Evolutionary conservation across 495 filamentous ascomycete genomes (phyloP).

Genomic region (Aspergillus carlsbadensis): DNA sequence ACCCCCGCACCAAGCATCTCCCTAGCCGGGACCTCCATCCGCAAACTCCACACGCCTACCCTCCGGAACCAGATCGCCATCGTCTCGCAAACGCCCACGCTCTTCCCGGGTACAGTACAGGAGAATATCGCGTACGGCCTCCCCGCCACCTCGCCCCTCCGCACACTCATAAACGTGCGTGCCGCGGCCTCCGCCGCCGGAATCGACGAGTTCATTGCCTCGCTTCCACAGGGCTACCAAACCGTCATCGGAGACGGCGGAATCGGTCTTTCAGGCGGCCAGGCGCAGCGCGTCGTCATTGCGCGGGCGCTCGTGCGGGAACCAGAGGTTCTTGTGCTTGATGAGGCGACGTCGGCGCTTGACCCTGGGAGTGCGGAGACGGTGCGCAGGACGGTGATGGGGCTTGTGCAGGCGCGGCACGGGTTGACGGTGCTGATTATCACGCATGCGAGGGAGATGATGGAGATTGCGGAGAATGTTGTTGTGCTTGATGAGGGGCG

Average conservation of each 20-base stretch:
- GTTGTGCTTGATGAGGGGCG: conserved; percentile 67
- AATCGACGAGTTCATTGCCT: conserved; percentile 76
- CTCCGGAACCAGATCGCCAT: conserved; percentile 70
- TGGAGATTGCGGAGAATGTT: conserved; percentile 69
- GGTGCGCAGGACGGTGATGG: conserved; percentile 62
- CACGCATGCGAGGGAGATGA: conserved; percentile 81
- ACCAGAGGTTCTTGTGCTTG: conserved; percentile 73
- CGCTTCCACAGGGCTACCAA: conserved; percentile 70
- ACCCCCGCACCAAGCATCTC: conserved; percentile 40
- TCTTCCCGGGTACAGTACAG: conserved; percentile 71
- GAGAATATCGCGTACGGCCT: conserved; percentile 85
- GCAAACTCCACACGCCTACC: conserved; percentile 54
- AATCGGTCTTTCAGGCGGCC: conserved; percentile 73
- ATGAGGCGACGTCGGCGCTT: conserved; percentile 83
- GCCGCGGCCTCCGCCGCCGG: conserved; percentile 65
- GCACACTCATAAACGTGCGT: conserved; percentile 40
- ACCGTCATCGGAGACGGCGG: conserved; percentile 80
- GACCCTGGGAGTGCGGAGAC: conserved; percentile 68
- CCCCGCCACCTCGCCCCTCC: conserved; percentile 35
- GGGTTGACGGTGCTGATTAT: conserved; percentile 62
- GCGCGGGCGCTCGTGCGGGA: conserved; percentile 72
- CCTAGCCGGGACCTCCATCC: conserved; percentile 55
- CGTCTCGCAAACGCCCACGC: conserved; percentile 73
- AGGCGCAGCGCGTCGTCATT: conserved; percentile 79
- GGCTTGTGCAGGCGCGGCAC: conserved; percentile 33